Conservation (phyloP, 805 yeast species). For the Suhomyces vadensis region DNA sequence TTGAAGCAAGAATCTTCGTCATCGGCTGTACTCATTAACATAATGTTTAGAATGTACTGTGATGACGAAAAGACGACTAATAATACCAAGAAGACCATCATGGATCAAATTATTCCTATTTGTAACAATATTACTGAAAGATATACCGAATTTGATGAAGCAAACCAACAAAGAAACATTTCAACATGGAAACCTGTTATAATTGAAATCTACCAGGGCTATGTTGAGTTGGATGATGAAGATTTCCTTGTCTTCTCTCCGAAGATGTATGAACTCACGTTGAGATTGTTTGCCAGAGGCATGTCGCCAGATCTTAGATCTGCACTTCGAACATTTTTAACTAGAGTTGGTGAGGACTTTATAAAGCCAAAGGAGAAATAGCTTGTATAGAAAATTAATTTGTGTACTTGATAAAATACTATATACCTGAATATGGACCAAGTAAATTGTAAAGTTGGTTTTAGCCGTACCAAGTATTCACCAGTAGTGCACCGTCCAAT, state of each 20-base stretch:
- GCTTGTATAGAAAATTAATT: too few relatives aligned
- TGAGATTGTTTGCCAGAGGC: conserved; percentile 60
- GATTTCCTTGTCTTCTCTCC: conserved; percentile 67
- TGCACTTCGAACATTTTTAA: conserved; percentile 60
- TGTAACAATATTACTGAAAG: conserved; percentile 71
- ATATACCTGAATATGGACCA: too few relatives aligned
- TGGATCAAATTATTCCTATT: conserved; percentile 60
- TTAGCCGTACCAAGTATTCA: too few relatives aligned
- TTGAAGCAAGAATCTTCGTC: conserved; percentile 90
- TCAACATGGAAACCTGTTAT: conserved; percentile 91
- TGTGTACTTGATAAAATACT: too few relatives aligned
- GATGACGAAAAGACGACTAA: conserved; percentile 54
- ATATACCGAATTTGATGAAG: conserved; percentile 70
- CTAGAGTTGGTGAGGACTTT: conserved; percentile 49
- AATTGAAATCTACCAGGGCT: conserved; percentile 82
- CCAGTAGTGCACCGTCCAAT: too few relatives aligned
- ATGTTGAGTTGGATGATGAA: conserved; percentile 68
- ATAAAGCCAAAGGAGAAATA: conserved; percentile 15
- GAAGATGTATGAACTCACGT: conserved; percentile 57
- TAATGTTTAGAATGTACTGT: conserved; percentile 77
- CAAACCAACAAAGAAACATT: conserved; percentile 76
- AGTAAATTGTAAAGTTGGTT: too few relatives aligned
- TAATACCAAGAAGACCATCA: conserved; percentile 48
- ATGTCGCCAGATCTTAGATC: conserved; percentile 60
- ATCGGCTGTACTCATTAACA: conserved; percentile 80